phyloP scores from a whole-genome alignment of 176 grass and related monocot genomes.

The Aegilops tauschii region DNA sequence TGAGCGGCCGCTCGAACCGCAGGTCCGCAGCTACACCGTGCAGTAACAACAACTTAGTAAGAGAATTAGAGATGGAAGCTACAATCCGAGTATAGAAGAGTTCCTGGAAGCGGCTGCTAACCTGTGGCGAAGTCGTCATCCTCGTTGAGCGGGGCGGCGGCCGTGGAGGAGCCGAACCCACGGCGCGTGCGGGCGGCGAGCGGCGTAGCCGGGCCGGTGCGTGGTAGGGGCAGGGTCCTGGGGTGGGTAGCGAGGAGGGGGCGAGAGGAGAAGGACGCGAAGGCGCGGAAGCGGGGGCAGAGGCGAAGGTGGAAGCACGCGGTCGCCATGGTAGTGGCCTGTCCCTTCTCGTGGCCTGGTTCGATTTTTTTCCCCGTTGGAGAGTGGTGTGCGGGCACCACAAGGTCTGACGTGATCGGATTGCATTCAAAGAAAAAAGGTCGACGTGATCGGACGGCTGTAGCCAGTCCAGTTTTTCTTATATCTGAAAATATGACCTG shows the following conservation, averaged over 20 bases:
- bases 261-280: conserved; percentile 15
- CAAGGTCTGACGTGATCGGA: too few relatives aligned
- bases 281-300: conserved; percentile 20
- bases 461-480: too few relatives aligned
- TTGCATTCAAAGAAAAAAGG: too few relatives aligned
- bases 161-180: conserved; percentile 32
- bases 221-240: not conserved
- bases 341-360: not conserved
- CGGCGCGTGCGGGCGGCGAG: conserved; percentile 41
- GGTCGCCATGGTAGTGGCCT: conserved; percentile 28
- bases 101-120: not conserved
- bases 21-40: conserved; percentile 70
- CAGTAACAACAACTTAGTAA: not conserved
- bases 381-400: not conserved
- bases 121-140: conserved; percentile 65
- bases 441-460: too few relatives aligned
- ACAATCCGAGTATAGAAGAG: not conserved
- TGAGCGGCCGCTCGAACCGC: conserved; percentile 65
- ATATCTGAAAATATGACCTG: too few relatives aligned
- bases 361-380: not conserved
- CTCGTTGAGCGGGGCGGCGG: conserved; percentile 11
- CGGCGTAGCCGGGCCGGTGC: conserved; percentile 23
- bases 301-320: conserved; percentile 18
- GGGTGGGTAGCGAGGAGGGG: conserved; percentile 20
- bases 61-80: not conserved